A percentile compares a stretch with the other conserved stretches of the same genome.
These are phyloP conservation scores for Berberis thunbergii DNA, from an alignment of 164 flowering plant genomes.

Conservation along the genomic window DNA sequence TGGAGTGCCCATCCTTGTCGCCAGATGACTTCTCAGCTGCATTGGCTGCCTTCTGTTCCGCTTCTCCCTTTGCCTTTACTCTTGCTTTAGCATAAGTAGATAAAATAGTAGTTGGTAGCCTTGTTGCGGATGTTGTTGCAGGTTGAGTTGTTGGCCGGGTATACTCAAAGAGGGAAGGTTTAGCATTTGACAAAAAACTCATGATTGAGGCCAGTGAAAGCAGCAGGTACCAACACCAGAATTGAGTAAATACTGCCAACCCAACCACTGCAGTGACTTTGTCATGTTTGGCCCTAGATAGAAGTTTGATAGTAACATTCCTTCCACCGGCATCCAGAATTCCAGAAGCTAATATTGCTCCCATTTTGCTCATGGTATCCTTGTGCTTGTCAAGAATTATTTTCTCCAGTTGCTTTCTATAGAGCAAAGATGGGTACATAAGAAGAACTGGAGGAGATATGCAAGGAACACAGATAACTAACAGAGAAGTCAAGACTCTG, in stretches of 20 bases:
- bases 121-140: constrained; percentile 71
- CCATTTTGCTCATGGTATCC: constrained; percentile 99
- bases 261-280: constrained; percentile 93
- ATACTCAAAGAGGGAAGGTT: constrained; percentile 91
- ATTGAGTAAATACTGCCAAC: constrained; percentile 94
- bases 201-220: constrained; percentile 85
- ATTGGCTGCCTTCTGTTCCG: constrained; percentile 68
- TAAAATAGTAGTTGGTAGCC: constrained; percentile 83
- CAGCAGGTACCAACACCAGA: constrained; percentile 99
- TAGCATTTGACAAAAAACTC: constrained; percentile 90
- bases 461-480: neutral
- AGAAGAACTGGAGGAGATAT: neutral
- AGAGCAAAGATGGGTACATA: neutral
- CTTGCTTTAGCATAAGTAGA: constrained; percentile 94
- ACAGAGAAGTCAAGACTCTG: neutral
- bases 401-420: constrained; percentile 90
- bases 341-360: constrained; percentile 97
- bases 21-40: constrained; percentile 53
- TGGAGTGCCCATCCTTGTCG: constrained; percentile 80
- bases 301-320: constrained; percentile 86
- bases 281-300: constrained; percentile 91
- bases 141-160: constrained; percentile 87
- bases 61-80: constrained; percentile 91
- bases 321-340: constrained; percentile 99
- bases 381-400: constrained; percentile 98